Conservation (phyloP, 768 basidiomycete species). For the Dendrothele bispora region DNA sequence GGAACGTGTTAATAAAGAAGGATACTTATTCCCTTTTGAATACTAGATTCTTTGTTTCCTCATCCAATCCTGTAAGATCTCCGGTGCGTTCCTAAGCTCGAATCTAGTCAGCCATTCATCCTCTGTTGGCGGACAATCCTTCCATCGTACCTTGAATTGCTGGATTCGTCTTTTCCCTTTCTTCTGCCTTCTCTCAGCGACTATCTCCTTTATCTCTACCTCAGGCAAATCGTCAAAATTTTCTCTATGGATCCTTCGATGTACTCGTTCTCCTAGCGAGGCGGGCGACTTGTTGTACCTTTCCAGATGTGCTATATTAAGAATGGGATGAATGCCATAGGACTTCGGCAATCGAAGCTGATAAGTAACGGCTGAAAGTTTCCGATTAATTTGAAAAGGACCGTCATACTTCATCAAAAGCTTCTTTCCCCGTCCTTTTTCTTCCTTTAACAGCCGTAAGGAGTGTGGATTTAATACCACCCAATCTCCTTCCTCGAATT, state of each 20-base stretch:
- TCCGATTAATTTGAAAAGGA: conserved; percentile 27
- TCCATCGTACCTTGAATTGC: conserved; percentile 19
- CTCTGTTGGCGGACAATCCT: conserved; percentile 18
- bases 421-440: conserved; percentile 27
- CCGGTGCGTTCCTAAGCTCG: conserved; percentile 18
- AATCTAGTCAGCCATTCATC: conserved; percentile 22
- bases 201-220: conserved; percentile 20
- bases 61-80: not conserved
- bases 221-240: conserved; percentile 17
- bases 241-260: conserved; percentile 1
- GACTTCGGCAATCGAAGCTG: conserved; percentile 24
- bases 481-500: conserved; percentile 28
- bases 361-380: conserved; percentile 27
- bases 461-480: conserved; percentile 27
- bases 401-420: conserved; percentile 27
- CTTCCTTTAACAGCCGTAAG: conserved; percentile 15
- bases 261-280: conserved; percentile 16
- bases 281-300: conserved; percentile 20
- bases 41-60: too few relatives aligned
- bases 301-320: conserved; percentile 33
- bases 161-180: conserved; percentile 4
- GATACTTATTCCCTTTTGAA: too few relatives aligned
- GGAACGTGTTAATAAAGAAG: too few relatives aligned
- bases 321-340: conserved; percentile 28
- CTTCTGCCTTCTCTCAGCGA: conserved; percentile 9